Base-by-base conservation (phyloP, 1,284 basidiomycete genomes). In the Hymenochaete sp. region DNA sequence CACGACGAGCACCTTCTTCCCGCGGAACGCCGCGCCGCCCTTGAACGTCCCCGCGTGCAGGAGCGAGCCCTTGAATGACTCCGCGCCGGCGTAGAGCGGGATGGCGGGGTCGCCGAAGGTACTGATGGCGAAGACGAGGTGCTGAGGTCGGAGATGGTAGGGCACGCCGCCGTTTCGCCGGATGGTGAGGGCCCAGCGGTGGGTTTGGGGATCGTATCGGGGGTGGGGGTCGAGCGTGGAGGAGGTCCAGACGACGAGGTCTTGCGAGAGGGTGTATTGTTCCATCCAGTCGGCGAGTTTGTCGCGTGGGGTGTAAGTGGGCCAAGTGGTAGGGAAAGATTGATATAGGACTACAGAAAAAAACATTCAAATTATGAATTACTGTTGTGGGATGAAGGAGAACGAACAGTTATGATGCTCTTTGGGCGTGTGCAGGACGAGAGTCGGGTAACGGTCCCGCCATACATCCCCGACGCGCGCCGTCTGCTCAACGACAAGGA, bases 391-490 rank as follows among this genome's bases (percentile, higher is more conserved):
- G 10, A 5, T 10, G 22, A 38, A 25, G 11, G 16, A 35, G 16
- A 22, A 28, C 48, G 24, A 24, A 49, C 48, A 42, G n/a, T 18
- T 18, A 31, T 49, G 48, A 31, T 49, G 48, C 4, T 42, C 21
- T 4, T 32, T 25, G 6, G 48, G 48, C 1, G 68, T 73, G 53
- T 76, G 73, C 11, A 76, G 57, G 1, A 64, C 67, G 21, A 77
- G 56, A 1, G 68, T 67, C 29, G 70, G 66, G 55, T 79, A 77
- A 11, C 75, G 64, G 25, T 65, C 62, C 27, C 73, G 58, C 77
- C 75, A 79, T 48, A 66, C 67, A 55, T 77, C 74, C 5, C 77
- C 77, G 3, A 79, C 59, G 3, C 69, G 60, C 24, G 61, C 52
- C 37, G 67, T 62, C 29, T 58, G 60, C 51, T 80, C 77, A 29